Percentiles rank a stretch among this genome's conserved stretches.
Evolutionary conservation across 441 rosid genomes (phyloP).

Genomic region (Omphalea diandra): DNA sequence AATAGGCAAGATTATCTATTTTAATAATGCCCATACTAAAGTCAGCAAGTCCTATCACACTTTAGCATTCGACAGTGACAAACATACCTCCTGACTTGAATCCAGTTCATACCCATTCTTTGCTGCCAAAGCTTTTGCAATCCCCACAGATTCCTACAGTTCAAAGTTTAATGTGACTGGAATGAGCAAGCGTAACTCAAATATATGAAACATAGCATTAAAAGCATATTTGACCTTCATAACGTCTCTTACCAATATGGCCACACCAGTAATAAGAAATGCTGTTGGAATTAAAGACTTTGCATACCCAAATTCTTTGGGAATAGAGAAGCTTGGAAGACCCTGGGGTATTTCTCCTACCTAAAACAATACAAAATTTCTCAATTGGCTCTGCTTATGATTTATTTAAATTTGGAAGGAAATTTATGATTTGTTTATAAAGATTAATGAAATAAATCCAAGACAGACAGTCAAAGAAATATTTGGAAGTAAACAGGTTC

Average conservation of each 20-base stretch:
- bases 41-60: neutral
- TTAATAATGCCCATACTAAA: neutral
- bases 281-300: slow-evolving; percentile 84
- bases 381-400: slow-evolving; percentile 19
- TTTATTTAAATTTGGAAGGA: neutral
- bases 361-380: slow-evolving; percentile 41
- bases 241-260: slow-evolving; percentile 78
- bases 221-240: slow-evolving; percentile 19
- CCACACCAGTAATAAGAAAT: slow-evolving; percentile 91
- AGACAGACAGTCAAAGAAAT: neutral
- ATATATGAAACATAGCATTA: slow-evolving; percentile 12
- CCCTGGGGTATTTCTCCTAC: slow-evolving; percentile 97
- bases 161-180: slow-evolving; percentile 17
- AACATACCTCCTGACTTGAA: slow-evolving; percentile 85
- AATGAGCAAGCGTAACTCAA: slow-evolving; percentile 20
- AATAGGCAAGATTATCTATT: slow-evolving; percentile 7
- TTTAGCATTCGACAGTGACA: slow-evolving; percentile 2
- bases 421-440: no score
- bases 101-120: slow-evolving; percentile 92
- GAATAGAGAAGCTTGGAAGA: slow-evolving; percentile 83
- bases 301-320: slow-evolving; percentile 54
- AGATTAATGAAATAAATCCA: neutral
- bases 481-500: neutral
- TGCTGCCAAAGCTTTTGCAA: slow-evolving; percentile 96
- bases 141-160: slow-evolving; percentile 91